Conservation (phyloP, 2,329 filamentous ascomycete genomes). For the Colletotrichum salicis region DNA sequence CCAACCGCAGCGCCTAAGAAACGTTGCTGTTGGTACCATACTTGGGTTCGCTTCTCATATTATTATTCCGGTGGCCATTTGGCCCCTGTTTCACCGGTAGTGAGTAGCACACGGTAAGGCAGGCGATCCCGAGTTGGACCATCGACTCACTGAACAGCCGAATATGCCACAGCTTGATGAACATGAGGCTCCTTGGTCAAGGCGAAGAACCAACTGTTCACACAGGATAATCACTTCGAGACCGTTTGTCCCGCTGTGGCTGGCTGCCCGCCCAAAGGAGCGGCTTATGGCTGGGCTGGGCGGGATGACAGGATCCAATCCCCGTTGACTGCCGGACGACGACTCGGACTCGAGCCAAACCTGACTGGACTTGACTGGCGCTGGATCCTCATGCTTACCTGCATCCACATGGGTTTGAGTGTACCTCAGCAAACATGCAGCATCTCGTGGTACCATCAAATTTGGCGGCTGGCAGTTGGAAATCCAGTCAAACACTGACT, state of each 20-base stretch:
- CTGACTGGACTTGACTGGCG: background rate
- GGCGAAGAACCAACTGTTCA: background rate
- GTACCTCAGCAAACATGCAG: background rate
- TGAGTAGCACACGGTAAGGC: background rate
- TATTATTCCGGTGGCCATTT: constrained; percentile 4
- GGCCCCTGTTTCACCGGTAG: constrained; percentile 34
- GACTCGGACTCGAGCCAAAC: constrained; percentile 4
- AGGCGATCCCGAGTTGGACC: background rate
- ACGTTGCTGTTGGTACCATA: background rate
- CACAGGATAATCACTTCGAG: background rate
- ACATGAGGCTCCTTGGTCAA: background rate
- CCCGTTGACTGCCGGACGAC: constrained; percentile 7
- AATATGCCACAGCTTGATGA: background rate
- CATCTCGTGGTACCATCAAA: background rate
- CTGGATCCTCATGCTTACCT: background rate
- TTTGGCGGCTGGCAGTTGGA: background rate
- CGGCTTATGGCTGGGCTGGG: constrained; percentile 2
- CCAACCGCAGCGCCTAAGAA: constrained; percentile 20
- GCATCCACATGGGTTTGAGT: background rate
- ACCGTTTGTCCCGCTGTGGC: background rate
- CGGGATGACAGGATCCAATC: constrained; percentile 31
- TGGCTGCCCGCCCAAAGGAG: constrained; percentile 8
- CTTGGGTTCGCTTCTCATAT: background rate
- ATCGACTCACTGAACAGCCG: background rate
- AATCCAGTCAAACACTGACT: background rate